A percentile compares a stretch with the other conserved stretches of the same genome.
Conservation (phyloP, 192 early-diverging fungal species). For the Mortierella claussenii region DNA sequence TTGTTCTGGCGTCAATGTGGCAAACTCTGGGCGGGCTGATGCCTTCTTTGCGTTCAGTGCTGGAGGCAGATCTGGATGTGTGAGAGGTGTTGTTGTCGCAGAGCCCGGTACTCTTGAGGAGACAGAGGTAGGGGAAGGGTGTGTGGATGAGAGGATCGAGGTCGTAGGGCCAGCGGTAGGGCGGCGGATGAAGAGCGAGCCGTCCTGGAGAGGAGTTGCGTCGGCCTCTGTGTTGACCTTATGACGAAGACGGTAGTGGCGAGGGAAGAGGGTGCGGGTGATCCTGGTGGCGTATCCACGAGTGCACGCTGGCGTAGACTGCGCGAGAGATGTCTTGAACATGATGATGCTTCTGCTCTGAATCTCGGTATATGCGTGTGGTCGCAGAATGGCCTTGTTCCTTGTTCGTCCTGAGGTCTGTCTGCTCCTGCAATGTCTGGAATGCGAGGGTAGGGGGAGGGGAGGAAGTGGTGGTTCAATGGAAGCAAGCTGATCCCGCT, state of each 20-base stretch:
- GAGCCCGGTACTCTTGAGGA: conserved; percentile 30
- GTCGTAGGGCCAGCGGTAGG: conserved; percentile 48
- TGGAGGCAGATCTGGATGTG: conserved; percentile 44
- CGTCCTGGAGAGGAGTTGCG: conserved; percentile 37
- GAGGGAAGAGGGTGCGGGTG: conserved; percentile 49
- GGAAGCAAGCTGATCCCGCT: no score
- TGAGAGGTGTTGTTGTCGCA: conserved; percentile 20
- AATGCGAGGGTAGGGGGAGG: no score
- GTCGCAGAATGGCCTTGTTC: no score
- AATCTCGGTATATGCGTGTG: not conserved
- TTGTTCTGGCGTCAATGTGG: conserved; percentile 31
- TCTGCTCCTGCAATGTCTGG: no score
- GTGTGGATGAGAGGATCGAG: conserved; percentile 44
- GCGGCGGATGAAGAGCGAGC: conserved; percentile 47
- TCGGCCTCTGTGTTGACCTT: conserved; percentile 30
- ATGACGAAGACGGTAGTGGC: conserved; percentile 47
- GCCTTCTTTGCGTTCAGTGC: conserved; percentile 21
- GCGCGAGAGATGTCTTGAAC: conserved; percentile 28
- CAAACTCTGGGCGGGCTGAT: conserved; percentile 31
- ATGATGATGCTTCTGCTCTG: not conserved
- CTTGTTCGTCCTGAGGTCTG: no score
- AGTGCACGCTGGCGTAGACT: conserved; percentile 19
- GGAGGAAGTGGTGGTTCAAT: no score
- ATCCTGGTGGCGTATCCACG: conserved; percentile 36
- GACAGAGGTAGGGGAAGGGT: conserved; percentile 42